These are phyloP conservation scores for Trichoderma arundinaceum DNA, from an alignment of 2,329 filamentous ascomycete species.

Conservation along the genomic window DNA sequence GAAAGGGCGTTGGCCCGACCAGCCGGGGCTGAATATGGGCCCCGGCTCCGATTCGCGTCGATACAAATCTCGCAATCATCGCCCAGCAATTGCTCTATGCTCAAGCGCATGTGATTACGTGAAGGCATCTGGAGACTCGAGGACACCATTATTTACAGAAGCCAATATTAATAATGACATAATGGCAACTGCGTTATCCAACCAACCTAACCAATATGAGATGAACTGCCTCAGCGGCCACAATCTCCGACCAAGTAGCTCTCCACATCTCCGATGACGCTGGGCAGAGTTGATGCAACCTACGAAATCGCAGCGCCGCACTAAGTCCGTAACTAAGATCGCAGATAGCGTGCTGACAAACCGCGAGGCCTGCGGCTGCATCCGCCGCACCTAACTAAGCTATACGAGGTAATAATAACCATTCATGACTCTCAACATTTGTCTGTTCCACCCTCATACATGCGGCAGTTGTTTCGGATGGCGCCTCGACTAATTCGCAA, in stretches of 20 bases:
- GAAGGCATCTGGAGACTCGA: no score
- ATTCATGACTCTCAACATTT: neutral
- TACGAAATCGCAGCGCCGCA: neutral
- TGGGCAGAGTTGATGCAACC: neutral
- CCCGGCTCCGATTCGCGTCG: neutral
- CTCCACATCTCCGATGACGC: neutral
- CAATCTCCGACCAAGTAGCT: slow-evolving; percentile 1
- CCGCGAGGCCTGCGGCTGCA: neutral
- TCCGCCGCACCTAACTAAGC: slow-evolving; percentile 3
- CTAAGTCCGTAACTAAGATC: neutral
- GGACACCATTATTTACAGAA: no score
- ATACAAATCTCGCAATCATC: slow-evolving; percentile 8
- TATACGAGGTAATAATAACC: neutral
- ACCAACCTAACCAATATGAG: neutral
- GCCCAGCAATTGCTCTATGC: neutral
- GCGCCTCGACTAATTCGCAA: no score
- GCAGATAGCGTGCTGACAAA: slow-evolving; percentile 21
- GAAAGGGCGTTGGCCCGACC: neutral
- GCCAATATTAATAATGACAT: no score
- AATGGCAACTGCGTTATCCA: neutral
- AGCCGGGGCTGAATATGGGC: neutral
- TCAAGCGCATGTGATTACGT: no score
- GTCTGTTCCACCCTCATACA: no score
- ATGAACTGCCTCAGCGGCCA: neutral
- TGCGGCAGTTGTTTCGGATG: no score